Conservation (phyloP, 169 alveolate genomes). For the Plasmodium ovale region DNA sequence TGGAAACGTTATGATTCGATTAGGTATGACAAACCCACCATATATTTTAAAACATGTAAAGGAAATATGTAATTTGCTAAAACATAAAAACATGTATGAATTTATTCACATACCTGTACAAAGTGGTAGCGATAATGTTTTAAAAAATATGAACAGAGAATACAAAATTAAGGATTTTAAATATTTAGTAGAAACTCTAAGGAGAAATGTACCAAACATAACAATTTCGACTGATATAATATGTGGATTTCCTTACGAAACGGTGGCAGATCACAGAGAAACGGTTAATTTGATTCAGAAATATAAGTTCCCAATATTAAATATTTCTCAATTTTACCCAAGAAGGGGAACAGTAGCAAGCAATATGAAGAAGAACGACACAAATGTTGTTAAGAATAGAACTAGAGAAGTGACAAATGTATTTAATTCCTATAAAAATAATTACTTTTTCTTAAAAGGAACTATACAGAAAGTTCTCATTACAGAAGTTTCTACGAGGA, state of each 20-base stretch:
- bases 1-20: constrained; percentile 85
- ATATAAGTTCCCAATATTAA: constrained; percentile 95
- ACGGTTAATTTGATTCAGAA: constrained; percentile 92
- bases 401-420: constrained; percentile 91
- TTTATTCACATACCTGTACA: constrained; percentile 99
- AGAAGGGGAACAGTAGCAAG: constrained; percentile 87
- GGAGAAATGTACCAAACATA: constrained; percentile 90
- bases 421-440: constrained; percentile 91
- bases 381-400: constrained; percentile 92
- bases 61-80: constrained; percentile 92
- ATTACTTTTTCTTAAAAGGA: constrained; percentile 86
- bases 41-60: constrained; percentile 95
- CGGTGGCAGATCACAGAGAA: constrained; percentile 92
- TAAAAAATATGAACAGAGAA: constrained; percentile 97
- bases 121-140: constrained; percentile 95
- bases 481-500: constrained; percentile 89
- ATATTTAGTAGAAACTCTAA: constrained; percentile 91
- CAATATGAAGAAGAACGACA: constrained; percentile 87
- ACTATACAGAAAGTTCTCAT: constrained; percentile 90
- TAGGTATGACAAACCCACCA: constrained; percentile 99
- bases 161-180: constrained; percentile 95
- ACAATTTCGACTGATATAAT: constrained; percentile 98
- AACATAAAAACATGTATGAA: constrained; percentile 95
- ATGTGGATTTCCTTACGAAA: constrained; percentile 99
- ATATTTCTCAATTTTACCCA: constrained; percentile 98